Evolutionary conservation across 768 basidiomycete genomes (phyloP), one percentile per base, ranked within the genome.

Genomic region (Phaffia tasmanica): DNA sequence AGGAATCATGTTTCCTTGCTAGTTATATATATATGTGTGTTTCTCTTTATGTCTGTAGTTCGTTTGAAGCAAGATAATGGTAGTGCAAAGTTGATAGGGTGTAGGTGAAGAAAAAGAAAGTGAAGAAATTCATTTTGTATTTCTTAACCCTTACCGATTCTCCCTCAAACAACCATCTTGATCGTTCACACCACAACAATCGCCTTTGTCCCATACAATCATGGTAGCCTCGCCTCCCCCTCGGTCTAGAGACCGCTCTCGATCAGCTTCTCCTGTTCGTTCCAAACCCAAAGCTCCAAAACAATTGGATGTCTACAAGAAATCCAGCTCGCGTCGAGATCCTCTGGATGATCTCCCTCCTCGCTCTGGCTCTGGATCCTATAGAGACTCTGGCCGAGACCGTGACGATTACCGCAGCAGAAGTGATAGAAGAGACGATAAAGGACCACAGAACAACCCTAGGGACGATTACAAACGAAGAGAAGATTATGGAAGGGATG

Each of bases 251-350:
- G 48, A 19, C 29, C 16, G 59, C n/a, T 47, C 60, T 3, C 62
- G 59, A 2, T 7, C 11, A 3, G 25, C 35, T 18, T 60, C 66
- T 30, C 66, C 48, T 42, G 35, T 42, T 42, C 35, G 35, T 42
- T 54, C 53, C 15, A 23, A 54, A 21, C 32, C 68, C n/a, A 70
- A 70, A 14, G 69, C 70, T 47, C 73, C 75, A 15, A 74, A 74
- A 66, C 74, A 76, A 61, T 70, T 77, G 49, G 76, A 76, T 23
- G 74, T 77, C 60, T 77, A 77, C 72, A 77, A 77, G 67, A 73
- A 73, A 49, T 72, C 73, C 3, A 50, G 65, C 27, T 65, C 70
- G 11, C 67, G 70, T 35, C n/a, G 70, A 6, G 71, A 72, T n/a
- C 66, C 54, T 35, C 65, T 57, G 59, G 53, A 49, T 56, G 21